These are phyloP conservation scores for Blumeria graminis DNA, from an alignment of 2,329 filamentous ascomycete genomes.

Conservation along the genomic window DNA sequence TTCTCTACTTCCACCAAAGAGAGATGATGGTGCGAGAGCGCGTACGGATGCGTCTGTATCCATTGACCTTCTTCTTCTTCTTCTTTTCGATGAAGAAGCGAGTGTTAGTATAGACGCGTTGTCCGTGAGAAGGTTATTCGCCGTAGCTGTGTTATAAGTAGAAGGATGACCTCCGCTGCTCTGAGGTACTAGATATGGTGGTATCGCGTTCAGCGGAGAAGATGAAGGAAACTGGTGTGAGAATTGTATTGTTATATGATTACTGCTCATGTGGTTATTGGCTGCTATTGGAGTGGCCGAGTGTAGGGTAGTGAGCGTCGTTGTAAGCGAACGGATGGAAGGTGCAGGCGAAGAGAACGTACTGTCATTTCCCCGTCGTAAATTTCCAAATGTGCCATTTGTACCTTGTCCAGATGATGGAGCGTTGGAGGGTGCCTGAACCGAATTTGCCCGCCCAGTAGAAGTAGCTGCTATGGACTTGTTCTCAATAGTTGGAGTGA, in stretches of 20 bases:
- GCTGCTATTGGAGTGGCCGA: constrained; percentile 33
- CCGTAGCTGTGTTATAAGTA: constrained; percentile 55
- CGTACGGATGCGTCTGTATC: constrained; percentile 72
- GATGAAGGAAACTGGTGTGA: constrained; percentile 38
- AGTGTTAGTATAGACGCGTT: constrained; percentile 71
- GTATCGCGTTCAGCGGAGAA: constrained; percentile 47
- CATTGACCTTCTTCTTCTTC: constrained; percentile 51
- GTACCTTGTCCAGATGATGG: constrained; percentile 47
- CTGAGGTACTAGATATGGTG: constrained; percentile 37
- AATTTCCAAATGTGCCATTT: constrained; percentile 40
- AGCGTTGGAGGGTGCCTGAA: constrained; percentile 51
- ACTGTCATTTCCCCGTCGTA: constrained; percentile 43
- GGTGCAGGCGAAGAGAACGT: constrained; percentile 68
- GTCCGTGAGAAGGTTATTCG: constrained; percentile 61
- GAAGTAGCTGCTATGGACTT: constrained; percentile 39
- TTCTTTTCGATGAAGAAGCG: constrained; percentile 52
- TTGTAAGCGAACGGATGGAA: constrained; percentile 57
- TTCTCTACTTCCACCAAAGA: constrained; percentile 64
- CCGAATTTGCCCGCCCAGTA: constrained; percentile 49
- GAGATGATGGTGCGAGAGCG: constrained; percentile 57
- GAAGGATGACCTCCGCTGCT: constrained; percentile 29
- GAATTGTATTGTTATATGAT: constrained; percentile 26
- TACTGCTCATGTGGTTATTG: constrained; percentile 16
- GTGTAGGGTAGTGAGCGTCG: constrained; percentile 67
- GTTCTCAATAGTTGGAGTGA: constrained; percentile 35